Conservation (phyloP, 1,139 yeast species). For the Saccharomyces hybrid region DNA sequence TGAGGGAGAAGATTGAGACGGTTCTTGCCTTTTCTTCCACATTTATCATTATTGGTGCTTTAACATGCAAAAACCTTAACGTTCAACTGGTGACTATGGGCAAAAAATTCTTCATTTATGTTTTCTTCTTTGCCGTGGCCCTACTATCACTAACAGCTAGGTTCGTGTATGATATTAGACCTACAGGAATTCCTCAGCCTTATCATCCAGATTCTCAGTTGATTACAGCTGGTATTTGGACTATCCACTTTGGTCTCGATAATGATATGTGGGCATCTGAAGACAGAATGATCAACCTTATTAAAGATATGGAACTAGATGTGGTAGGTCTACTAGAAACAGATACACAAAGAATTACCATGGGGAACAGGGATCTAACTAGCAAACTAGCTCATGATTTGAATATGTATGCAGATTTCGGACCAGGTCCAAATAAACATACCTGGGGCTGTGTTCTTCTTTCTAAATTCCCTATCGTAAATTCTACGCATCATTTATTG, state of each 20-base stretch:
- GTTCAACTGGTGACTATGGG: constrained; percentile 4
- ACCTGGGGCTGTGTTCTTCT: constrained; percentile 96
- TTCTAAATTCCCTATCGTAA: constrained; percentile 87
- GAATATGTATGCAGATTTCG: constrained; percentile 91
- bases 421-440: constrained; percentile 96
- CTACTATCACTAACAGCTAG: constrained; percentile 20
- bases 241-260: constrained; percentile 92
- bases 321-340: constrained; percentile 85
- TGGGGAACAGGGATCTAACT: constrained; percentile 92
- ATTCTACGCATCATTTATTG: constrained; percentile 81
- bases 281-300: constrained; percentile 75
- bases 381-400: constrained; percentile 87
- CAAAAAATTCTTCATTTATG: constrained; percentile 26
- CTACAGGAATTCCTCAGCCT: constrained; percentile 49
- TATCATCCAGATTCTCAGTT: constrained; percentile 68
- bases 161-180: constrained; percentile 23
- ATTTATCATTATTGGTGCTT: constrained; percentile 36
- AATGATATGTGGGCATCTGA: constrained; percentile 98
- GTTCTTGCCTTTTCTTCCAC: constrained; percentile 51
- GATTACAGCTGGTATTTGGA: constrained; percentile 96
- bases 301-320: constrained; percentile 80
- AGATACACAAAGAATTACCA: constrained; percentile 87
- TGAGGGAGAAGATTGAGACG: constrained; percentile 82
- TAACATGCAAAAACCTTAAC: constrained; percentile 7
- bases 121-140: constrained; percentile 38